phyloP scores from a whole-genome alignment of 2,329 filamentous ascomycete species.

The Diatrype stigma region DNA sequence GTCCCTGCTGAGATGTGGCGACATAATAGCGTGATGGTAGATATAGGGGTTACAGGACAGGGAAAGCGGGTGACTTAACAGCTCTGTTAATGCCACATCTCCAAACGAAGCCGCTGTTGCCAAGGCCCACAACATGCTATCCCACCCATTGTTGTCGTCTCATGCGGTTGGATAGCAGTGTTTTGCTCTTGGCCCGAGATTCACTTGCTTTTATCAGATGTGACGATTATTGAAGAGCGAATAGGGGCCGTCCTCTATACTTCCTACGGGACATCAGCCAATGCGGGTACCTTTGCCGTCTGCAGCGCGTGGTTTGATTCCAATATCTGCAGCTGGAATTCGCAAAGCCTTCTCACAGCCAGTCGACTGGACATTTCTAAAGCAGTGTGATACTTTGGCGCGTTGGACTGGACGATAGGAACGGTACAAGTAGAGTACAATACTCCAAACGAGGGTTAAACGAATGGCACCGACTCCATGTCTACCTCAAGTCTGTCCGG shows the following conservation, averaged over 20 bases:
- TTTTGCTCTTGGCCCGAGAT: background rate
- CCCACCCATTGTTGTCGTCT: background rate
- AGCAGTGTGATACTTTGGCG: too few species aligned
- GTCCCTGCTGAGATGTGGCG: background rate
- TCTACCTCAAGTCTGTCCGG: too few species aligned
- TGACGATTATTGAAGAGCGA: background rate
- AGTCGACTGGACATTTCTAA: too few species aligned
- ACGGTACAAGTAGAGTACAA: too few species aligned
- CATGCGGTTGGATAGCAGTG: background rate
- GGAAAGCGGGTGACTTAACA: background rate
- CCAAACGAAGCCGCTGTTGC: background rate
- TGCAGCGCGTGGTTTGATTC: too few species aligned
- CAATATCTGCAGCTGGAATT: too few species aligned
- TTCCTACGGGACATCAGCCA: background rate
- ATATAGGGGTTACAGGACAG: background rate
- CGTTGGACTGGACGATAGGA: too few species aligned
- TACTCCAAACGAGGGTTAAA: too few species aligned
- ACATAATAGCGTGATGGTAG: background rate
- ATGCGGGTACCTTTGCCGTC: background rate
- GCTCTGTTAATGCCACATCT: background rate
- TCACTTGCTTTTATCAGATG: background rate
- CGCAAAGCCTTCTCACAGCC: too few species aligned
- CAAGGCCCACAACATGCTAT: background rate
- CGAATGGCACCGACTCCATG: too few species aligned
- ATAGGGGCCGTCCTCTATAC: background rate